These are phyloP conservation scores for Alternaria brassicae DNA, from an alignment of 2,329 filamentous ascomycete species.

Conservation along the genomic window DNA sequence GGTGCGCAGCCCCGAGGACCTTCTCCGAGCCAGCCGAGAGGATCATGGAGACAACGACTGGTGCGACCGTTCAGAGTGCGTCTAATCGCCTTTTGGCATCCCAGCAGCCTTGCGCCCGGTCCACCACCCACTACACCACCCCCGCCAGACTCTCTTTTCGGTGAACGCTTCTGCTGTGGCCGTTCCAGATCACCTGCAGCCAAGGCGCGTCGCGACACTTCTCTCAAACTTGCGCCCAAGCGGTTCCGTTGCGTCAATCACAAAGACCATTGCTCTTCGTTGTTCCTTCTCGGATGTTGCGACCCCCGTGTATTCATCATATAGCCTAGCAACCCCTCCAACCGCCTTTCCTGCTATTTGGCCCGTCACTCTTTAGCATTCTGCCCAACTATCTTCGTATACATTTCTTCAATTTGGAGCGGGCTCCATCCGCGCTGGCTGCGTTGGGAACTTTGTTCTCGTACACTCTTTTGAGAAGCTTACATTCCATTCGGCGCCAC, in stretches of 20 bases:
- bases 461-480: slow-evolving; percentile 49
- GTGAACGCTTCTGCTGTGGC: slow-evolving; percentile 49
- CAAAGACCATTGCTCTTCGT: slow-evolving; percentile 43
- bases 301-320: slow-evolving; percentile 44
- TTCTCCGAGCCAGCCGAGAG: slow-evolving; percentile 29
- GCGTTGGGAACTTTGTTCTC: slow-evolving; percentile 47
- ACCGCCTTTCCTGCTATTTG: slow-evolving; percentile 45
- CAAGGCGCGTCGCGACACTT: slow-evolving; percentile 51
- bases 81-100: slow-evolving; percentile 39
- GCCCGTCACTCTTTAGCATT: slow-evolving; percentile 51
- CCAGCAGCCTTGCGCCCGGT: slow-evolving; percentile 46
- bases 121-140: slow-evolving; percentile 41
- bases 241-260: slow-evolving; percentile 49
- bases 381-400: slow-evolving; percentile 41
- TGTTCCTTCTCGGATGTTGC: slow-evolving; percentile 40
- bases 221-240: slow-evolving; percentile 48
- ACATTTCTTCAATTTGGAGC: slow-evolving; percentile 46
- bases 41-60: slow-evolving; percentile 26
- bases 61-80: slow-evolving; percentile 32
- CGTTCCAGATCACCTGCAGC: slow-evolving; percentile 52
- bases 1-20: slow-evolving; percentile 33
- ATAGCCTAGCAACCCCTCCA: slow-evolving; percentile 46
- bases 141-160: slow-evolving; percentile 44
- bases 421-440: slow-evolving; percentile 51
- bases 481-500: slow-evolving; percentile 33